Evolutionary conservation across 2,329 filamentous ascomycete species (phyloP).

Genomic region (Curvularia spicifera): DNA sequence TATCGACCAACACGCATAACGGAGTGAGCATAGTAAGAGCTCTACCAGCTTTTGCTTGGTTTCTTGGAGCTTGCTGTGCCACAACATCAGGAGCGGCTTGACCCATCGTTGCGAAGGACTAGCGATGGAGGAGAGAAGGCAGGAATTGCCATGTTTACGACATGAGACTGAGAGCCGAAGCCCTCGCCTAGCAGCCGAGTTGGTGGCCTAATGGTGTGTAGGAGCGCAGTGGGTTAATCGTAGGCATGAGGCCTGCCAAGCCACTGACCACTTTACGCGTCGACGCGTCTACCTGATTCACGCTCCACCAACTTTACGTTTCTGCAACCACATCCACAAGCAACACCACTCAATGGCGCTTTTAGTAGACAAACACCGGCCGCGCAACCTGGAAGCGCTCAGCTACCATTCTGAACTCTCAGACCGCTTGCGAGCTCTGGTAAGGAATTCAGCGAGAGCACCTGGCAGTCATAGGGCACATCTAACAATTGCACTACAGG

Average conservation of each 20-base stretch:
- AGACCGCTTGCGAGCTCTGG: slow-evolving; percentile 81
- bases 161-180: not conserved
- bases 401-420: slow-evolving; percentile 92
- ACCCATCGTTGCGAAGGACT: not conserved
- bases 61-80: not conserved
- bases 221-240: slow-evolving; percentile 3
- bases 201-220: not conserved
- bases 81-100: not conserved
- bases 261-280: slow-evolving; percentile 40
- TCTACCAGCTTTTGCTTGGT: too few species aligned
- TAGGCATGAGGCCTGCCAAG: slow-evolving; percentile 23
- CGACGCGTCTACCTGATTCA: slow-evolving; percentile 33
- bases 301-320: slow-evolving; percentile 18
- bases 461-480: slow-evolving; percentile 5
- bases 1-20: too few species aligned
- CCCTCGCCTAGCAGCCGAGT: not conserved
- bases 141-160: not conserved
- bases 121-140: not conserved
- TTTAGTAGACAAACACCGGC: slow-evolving; percentile 70
- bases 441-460: slow-evolving; percentile 54
- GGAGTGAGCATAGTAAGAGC: too few species aligned
- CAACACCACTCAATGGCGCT: slow-evolving; percentile 61
- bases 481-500: slow-evolving; percentile 59
- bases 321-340: slow-evolving; percentile 6
- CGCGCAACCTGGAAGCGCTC: slow-evolving; percentile 75